Evolutionary conservation across 2,329 filamentous ascomycete species (phyloP).

Genomic region (Fusarium duplospermum): DNA sequence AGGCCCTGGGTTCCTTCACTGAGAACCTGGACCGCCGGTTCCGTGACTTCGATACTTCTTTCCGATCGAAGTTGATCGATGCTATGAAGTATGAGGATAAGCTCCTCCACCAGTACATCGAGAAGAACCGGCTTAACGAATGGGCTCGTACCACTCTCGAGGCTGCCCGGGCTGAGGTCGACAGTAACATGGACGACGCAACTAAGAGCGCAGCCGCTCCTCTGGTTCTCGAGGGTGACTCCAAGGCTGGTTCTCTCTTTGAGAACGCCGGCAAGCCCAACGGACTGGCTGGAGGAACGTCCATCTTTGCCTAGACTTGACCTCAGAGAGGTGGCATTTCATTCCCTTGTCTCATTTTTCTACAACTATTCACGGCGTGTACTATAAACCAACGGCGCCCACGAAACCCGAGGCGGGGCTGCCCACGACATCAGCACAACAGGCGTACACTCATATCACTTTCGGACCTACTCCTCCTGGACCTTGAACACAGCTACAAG

Average conservation of each 20-base stretch:
- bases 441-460: constrained; percentile 14
- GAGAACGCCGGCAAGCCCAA: constrained; percentile 24
- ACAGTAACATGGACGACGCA: constrained; percentile 48
- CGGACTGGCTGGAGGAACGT: not conserved
- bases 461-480: not conserved
- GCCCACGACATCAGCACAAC: constrained; percentile 12
- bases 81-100: constrained; percentile 81
- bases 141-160: constrained; percentile 66
- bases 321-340: not conserved
- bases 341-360: not conserved
- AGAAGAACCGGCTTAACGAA: constrained; percentile 74
- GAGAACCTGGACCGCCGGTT: constrained; percentile 72
- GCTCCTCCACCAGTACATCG: constrained; percentile 71
- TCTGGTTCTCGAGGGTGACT: constrained; percentile 8
- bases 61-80: constrained; percentile 74
- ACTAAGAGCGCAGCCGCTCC: constrained; percentile 34
- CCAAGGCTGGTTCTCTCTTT: constrained; percentile 36
- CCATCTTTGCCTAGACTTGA: constrained; percentile 22
- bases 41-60: constrained; percentile 68
- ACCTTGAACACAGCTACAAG: constrained; percentile 7
- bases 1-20: constrained; percentile 69
- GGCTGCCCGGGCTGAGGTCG: constrained; percentile 51
- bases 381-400: constrained; percentile 16
- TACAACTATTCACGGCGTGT: constrained; percentile 16
- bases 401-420: not conserved